Evolutionary conservation across 176 grass and related monocot genomes (phyloP).

Genomic region (Otatea glauca): DNA sequence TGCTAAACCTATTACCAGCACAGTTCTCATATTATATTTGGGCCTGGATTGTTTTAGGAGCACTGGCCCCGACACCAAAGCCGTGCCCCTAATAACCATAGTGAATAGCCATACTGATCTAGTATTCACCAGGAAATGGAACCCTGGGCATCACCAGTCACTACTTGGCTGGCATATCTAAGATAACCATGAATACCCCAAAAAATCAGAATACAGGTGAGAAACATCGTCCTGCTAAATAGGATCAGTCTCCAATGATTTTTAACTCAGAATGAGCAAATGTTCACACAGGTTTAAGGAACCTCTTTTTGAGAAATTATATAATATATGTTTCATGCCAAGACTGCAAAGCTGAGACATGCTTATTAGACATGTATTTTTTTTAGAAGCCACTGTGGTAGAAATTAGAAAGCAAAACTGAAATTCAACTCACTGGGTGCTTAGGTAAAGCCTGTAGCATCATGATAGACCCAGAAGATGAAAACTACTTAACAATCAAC

Average conservation of each 20-base stretch:
- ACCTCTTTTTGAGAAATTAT: background rate
- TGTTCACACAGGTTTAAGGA: background rate
- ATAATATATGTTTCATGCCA: background rate
- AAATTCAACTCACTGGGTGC: background rate
- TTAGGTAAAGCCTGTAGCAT: background rate
- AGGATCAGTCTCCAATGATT: constrained; percentile 2
- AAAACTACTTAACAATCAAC: background rate
- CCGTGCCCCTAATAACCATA: background rate
- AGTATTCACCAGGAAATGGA: background rate
- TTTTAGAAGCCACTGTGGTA: background rate
- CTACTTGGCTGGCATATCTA: background rate
- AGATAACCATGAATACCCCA: background rate
- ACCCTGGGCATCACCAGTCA: background rate
- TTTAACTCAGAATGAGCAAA: constrained; percentile 4
- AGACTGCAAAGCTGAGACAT: background rate
- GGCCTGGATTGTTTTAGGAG: background rate
- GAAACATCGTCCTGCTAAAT: background rate
- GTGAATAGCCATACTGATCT: background rate
- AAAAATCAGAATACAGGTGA: background rate
- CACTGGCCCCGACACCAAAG: background rate
- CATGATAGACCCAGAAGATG: background rate
- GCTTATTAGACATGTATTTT: constrained; percentile 20
- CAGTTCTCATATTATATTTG: background rate
- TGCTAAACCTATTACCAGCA: background rate
- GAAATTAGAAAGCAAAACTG: background rate